phyloP scores from a whole-genome alignment of 140 eudicot species.

The Ambrosia hybrid region DNA sequence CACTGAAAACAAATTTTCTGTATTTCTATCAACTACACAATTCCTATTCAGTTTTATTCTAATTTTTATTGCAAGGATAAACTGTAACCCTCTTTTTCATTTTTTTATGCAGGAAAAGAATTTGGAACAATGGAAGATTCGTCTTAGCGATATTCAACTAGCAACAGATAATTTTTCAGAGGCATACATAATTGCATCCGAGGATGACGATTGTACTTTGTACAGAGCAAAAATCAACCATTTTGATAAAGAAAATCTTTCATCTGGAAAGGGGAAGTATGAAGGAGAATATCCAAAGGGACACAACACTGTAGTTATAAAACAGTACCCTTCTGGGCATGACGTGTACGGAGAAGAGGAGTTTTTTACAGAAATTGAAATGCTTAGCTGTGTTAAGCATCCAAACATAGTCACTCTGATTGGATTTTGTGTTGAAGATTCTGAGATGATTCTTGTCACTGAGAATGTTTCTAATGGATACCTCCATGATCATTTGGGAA shows the following conservation, averaged over 20 bases:
- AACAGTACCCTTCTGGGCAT: neutral
- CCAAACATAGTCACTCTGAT: neutral
- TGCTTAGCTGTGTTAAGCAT: neutral
- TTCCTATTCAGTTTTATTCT: neutral
- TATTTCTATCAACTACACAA: no score
- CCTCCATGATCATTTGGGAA: neutral
- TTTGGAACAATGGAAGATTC: neutral
- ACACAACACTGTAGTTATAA: neutral
- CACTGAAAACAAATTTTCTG: no score
- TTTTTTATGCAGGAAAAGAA: neutral
- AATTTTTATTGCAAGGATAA: neutral
- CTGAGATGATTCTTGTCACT: neutral
- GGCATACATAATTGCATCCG: neutral
- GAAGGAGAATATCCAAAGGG: neutral
- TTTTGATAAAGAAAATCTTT: neutral
- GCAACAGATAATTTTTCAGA: constrained; percentile 6
- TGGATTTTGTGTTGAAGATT: constrained; percentile 2
- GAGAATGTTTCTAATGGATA: neutral
- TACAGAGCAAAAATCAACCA: neutral
- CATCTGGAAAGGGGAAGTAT: neutral
- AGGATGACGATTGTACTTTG: neutral
- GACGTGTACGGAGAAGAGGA: neutral
- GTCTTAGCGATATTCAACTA: neutral
- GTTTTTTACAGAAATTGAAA: neutral
- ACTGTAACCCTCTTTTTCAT: neutral